Conservation (phyloP, 169 alveolate genomes). For the Plasmodium inui region DNA sequence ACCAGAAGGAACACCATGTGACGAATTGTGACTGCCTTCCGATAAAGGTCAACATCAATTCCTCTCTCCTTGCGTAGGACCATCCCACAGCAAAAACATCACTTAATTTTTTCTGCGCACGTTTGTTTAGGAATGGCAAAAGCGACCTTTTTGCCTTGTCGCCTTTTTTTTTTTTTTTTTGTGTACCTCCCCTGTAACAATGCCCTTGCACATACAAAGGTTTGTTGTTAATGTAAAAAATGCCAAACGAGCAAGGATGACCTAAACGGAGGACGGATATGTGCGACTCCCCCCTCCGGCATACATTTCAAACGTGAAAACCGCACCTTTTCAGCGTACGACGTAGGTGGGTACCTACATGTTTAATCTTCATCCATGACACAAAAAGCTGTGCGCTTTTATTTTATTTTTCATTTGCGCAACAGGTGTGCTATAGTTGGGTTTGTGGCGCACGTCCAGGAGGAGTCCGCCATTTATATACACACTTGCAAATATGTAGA, state of each 20-base stretch:
- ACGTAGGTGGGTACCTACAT: not conserved
- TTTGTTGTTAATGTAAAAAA: not conserved
- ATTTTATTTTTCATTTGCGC: not conserved
- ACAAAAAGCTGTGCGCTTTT: not conserved
- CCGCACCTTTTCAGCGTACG: not conserved
- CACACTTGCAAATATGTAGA: not conserved
- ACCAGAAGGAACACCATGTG: not conserved
- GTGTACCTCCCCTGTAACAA: not conserved
- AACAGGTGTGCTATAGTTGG: slow-evolving; percentile 11
- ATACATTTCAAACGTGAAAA: not conserved
- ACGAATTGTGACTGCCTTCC: not conserved
- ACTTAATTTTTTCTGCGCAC: not conserved
- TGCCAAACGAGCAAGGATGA: not conserved
- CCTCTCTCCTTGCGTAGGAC: not conserved
- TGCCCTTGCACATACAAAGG: not conserved
- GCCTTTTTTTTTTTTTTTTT: not conserved
- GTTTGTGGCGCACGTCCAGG: not conserved
- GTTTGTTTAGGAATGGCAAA: not conserved
- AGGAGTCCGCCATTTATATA: not conserved
- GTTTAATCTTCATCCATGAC: not conserved
- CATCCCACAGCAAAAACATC: not conserved
- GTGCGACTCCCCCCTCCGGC: not conserved
- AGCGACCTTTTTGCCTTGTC: not conserved
- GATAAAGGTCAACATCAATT: not conserved
- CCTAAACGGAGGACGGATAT: not conserved